Percentiles rank a stretch among this genome's conserved stretches.
These are phyloP conservation scores for Hymenoscyphus scutula DNA, from an alignment of 2,329 filamentous ascomycete species.

Conservation along the genomic window DNA sequence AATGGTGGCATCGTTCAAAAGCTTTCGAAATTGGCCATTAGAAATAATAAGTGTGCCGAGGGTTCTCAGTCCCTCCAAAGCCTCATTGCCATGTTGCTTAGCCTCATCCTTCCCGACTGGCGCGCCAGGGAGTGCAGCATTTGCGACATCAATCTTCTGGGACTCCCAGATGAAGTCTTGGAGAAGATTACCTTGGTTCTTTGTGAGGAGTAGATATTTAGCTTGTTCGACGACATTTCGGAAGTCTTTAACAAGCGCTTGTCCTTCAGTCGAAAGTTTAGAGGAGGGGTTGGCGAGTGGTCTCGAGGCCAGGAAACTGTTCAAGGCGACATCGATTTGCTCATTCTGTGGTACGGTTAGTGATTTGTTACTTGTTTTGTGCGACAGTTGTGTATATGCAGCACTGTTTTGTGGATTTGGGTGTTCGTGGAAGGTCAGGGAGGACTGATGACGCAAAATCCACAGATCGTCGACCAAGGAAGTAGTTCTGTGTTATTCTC, in stretches of 20 bases:
- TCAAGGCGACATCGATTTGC: slow-evolving; percentile 90
- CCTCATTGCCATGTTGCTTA: slow-evolving; percentile 79
- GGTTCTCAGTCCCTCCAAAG: slow-evolving; percentile 80
- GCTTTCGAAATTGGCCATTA: slow-evolving; percentile 69
- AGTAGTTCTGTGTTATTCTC: background rate
- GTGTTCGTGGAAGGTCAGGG: background rate
- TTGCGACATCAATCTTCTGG: slow-evolving; percentile 65
- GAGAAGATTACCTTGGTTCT: slow-evolving; percentile 91
- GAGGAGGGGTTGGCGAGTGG: slow-evolving; percentile 67
- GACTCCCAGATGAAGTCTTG: slow-evolving; percentile 98
- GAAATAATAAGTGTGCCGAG: slow-evolving; percentile 87
- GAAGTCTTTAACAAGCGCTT: slow-evolving; percentile 72
- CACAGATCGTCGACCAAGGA: background rate
- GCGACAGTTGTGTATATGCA: background rate
- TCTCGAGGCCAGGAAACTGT: slow-evolving; percentile 76
- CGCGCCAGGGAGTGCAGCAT: slow-evolving; percentile 59
- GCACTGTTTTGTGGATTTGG: background rate
- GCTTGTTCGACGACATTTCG: slow-evolving; percentile 78
- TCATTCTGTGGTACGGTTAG: slow-evolving; percentile 43
- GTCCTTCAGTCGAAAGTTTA: slow-evolving; percentile 80
- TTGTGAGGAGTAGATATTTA: slow-evolving; percentile 81
- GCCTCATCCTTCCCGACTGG: slow-evolving; percentile 74
- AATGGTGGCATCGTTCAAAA: slow-evolving; percentile 71
- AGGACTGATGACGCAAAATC: background rate
- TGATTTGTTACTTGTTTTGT: background rate